Evolutionary conservation across 2,329 filamentous ascomycete species (phyloP).

Genomic region (Aspergillus sp.): DNA sequence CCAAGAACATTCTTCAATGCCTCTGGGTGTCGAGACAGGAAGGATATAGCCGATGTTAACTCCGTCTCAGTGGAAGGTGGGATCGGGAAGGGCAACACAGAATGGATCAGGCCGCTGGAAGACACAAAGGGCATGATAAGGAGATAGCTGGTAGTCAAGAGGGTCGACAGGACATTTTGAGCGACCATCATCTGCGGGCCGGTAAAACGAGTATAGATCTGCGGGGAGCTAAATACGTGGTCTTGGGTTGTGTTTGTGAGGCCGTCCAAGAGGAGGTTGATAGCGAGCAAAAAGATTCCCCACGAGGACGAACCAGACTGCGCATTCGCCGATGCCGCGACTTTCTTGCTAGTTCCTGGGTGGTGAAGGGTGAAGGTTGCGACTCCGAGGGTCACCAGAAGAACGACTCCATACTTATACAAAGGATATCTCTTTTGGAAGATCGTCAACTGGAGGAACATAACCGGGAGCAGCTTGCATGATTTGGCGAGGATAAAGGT

Average conservation of each 20-base stretch:
- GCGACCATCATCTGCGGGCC: slow-evolving; percentile 99
- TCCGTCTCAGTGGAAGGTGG: slow-evolving; percentile 62
- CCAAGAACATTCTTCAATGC: slow-evolving; percentile 85
- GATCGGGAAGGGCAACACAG: slow-evolving; percentile 61
- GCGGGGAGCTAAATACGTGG: slow-evolving; percentile 69
- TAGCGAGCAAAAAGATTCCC: slow-evolving; percentile 73
- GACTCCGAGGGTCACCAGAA: slow-evolving; percentile 84
- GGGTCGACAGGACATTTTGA: slow-evolving; percentile 81
- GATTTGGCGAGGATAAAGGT: slow-evolving; percentile 96
- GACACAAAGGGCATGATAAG: slow-evolving; percentile 75
- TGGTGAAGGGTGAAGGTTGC: slow-evolving; percentile 91
- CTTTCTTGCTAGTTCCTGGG: slow-evolving; percentile 57
- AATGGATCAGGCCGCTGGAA: slow-evolving; percentile 58
- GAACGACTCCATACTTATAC: slow-evolving; percentile 94
- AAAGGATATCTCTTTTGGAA: slow-evolving; percentile 86
- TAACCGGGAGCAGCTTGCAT: slow-evolving; percentile 98
- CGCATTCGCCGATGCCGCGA: slow-evolving; percentile 41
- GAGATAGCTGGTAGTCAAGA: slow-evolving; percentile 72
- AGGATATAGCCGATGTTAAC: slow-evolving; percentile 70
- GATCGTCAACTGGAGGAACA: slow-evolving; percentile 90
- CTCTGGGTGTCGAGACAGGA: slow-evolving; percentile 72
- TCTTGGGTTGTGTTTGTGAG: slow-evolving; percentile 96
- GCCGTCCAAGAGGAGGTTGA: slow-evolving; percentile 93
- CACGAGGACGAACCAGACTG: slow-evolving; percentile 61
- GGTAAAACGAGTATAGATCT: slow-evolving; percentile 68